A percentile compares a stretch with the other conserved stretches of the same genome.
Conservation (phyloP, 73 alveolate species). For the Paramecium tetraurelia region DNA sequence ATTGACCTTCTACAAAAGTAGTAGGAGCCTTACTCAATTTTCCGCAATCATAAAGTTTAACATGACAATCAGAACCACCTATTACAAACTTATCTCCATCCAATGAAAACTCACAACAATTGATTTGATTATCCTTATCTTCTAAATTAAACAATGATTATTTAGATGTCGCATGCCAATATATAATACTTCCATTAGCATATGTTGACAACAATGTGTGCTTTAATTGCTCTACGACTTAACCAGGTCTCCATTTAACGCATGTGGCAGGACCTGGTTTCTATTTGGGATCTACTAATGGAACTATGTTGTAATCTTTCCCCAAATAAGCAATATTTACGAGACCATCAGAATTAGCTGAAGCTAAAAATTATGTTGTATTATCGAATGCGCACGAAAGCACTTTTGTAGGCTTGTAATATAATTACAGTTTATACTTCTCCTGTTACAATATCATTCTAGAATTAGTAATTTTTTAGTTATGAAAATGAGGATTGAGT, state of each 20-base stretch:
- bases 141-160: conserved; percentile 34
- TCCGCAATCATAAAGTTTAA: conserved; percentile 54
- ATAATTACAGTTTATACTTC: neutral
- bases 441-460: conserved; percentile 9
- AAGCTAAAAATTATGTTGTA: neutral
- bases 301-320: neutral
- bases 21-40: conserved; percentile 12
- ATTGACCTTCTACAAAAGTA: conserved; percentile 2
- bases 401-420: neutral
- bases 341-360: conserved; percentile 19
- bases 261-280: conserved; percentile 56
- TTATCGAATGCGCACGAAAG: conserved; percentile 20
- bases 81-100: conserved; percentile 57
- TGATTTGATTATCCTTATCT: conserved; percentile 45
- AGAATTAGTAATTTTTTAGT: neutral
- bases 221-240: conserved; percentile 23
- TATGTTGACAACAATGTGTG: conserved; percentile 53
- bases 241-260: conserved; percentile 60
- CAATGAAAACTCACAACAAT: conserved; percentile 50
- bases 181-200: conserved; percentile 39
- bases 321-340: neutral
- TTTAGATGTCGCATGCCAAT: conserved; percentile 65
- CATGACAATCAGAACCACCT: conserved; percentile 58
- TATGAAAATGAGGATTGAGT: neutral
- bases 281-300: conserved; percentile 30